Evolutionary conservation across 345 rosid genomes (phyloP).

Genomic region (Rhizophora apiculata): DNA sequence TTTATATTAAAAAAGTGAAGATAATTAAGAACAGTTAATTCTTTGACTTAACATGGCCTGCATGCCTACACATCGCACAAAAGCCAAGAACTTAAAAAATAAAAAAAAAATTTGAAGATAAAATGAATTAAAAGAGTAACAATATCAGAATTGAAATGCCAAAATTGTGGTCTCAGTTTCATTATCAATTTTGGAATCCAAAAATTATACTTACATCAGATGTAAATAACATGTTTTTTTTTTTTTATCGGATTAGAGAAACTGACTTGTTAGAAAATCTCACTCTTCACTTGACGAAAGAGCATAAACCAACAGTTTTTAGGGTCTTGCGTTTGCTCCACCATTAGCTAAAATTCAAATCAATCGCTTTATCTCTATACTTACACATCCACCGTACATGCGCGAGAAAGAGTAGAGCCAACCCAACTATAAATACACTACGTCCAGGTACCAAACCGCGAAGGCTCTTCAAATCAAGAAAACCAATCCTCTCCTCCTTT

Average conservation of each 20-base stretch:
- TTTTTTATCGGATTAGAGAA: no score
- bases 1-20: no score
- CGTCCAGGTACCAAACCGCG: conserved; percentile 15
- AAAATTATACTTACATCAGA: no score
- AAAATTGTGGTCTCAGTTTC: no score
- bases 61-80: not conserved
- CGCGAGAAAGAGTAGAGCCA: not conserved
- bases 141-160: no score
- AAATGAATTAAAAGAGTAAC: not conserved
- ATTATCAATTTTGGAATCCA: no score
- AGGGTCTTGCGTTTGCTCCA: conserved; percentile 8
- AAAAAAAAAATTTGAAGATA: no score
- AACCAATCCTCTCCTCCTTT: not conserved
- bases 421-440: conserved; percentile 21
- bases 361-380: conserved; percentile 8
- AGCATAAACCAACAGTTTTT: conserved; percentile 1
- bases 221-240: no score
- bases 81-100: not conserved
- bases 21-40: no score
- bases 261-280: no score
- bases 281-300: not conserved
- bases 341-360: not conserved
- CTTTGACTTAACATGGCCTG: not conserved
- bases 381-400: not conserved
- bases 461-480: not conserved